A percentile compares a stretch with the other conserved stretches of the same genome.
Conservation (phyloP, 2,329 filamentous ascomycete genomes). For the Juglanconis juglandina region DNA sequence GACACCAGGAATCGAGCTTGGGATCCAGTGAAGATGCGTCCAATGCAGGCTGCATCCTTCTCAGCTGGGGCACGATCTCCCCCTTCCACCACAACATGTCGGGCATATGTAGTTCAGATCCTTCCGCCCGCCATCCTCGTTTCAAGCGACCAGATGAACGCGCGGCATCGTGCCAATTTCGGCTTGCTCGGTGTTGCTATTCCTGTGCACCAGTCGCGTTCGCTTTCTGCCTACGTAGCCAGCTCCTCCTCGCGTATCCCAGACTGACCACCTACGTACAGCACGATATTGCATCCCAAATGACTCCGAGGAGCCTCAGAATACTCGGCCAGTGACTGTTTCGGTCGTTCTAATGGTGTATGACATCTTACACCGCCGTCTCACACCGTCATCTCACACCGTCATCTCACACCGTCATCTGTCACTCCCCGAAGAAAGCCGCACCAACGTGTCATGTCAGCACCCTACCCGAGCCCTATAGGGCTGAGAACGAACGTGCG, state of each 20-base stretch:
- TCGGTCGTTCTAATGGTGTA: no score
- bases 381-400: neutral
- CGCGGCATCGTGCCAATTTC: neutral
- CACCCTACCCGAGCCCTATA: slow-evolving; percentile 4
- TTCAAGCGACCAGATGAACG: neutral
- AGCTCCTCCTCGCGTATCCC: neutral
- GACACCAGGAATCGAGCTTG: neutral
- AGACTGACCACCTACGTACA: no score
- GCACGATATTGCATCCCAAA: no score
- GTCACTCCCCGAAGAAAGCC: neutral
- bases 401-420: neutral
- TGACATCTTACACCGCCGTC: no score
- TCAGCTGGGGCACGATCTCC: neutral
- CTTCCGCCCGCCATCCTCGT: neutral
- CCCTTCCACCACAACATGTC: neutral
- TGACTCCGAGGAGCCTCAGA: no score
- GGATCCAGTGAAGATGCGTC: neutral
- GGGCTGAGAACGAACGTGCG: slow-evolving; percentile 1
- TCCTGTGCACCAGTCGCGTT: neutral
- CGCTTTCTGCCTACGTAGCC: neutral
- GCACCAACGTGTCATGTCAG: neutral
- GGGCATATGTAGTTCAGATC: neutral
- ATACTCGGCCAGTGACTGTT: no score
- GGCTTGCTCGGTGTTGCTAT: neutral
- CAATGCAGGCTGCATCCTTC: neutral